Percentiles rank a stretch among this genome's conserved stretches.
Evolutionary conservation across 139 green algal genomes (phyloP).

Genomic region (Zygnema cylindricum): DNA sequence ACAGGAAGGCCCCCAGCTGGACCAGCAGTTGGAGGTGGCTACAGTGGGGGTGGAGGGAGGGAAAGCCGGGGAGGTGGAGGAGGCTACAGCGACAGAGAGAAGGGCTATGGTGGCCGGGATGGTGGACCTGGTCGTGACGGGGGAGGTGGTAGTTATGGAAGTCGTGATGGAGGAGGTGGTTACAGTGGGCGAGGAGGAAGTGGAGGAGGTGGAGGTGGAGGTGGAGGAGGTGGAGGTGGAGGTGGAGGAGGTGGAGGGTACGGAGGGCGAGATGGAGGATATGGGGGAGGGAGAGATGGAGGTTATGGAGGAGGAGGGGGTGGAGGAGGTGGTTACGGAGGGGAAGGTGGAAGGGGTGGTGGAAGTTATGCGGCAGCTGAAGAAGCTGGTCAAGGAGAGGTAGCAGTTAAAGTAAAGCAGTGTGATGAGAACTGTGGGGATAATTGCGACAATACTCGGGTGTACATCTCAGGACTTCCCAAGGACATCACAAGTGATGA

Average conservation of each 20-base stretch:
- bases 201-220: conserved; percentile 13
- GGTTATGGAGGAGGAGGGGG: not conserved
- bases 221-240: conserved; percentile 41
- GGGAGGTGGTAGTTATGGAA: conserved; percentile 25
- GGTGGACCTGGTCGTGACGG: conserved; percentile 17
- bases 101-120: conserved; percentile 27
- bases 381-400: conserved; percentile 14
- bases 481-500: conserved; percentile 57
- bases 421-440: conserved; percentile 58
- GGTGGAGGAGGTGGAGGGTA: conserved; percentile 36
- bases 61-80: not conserved
- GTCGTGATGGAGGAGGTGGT: conserved; percentile 18
- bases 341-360: not conserved
- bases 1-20: conserved; percentile 17
- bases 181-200: conserved; percentile 8
- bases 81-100: not conserved
- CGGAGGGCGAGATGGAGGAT: not conserved
- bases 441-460: conserved; percentile 59
- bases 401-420: conserved; percentile 50
- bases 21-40: conserved; percentile 1
- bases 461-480: conserved; percentile 57
- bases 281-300: conserved; percentile 26
- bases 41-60: no score
- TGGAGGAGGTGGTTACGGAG: conserved; percentile 31
- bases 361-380: not conserved